These are phyloP conservation scores for Diospyros kaki DNA, from an alignment of 148 eudicot species.

Conservation along the genomic window DNA sequence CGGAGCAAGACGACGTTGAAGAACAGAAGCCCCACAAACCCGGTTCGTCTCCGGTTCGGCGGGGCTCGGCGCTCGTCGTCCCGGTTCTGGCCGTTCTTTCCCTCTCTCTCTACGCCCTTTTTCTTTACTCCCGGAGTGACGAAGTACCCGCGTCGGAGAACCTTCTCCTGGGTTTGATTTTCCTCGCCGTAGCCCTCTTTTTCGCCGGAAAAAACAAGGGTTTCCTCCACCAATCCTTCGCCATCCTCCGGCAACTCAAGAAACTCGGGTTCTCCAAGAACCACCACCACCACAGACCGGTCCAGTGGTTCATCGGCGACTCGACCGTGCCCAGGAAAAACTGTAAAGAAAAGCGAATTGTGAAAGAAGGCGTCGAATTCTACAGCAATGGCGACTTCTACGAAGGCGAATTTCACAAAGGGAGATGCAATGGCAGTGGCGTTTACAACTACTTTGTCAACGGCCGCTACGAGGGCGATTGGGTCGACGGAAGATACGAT, in stretches of 20 bases:
- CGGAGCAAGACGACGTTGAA: slow-evolving; percentile 33
- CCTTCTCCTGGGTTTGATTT: slow-evolving; percentile 43
- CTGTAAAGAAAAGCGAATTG: not conserved
- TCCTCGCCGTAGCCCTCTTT: slow-evolving; percentile 51
- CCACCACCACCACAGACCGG: slow-evolving; percentile 37
- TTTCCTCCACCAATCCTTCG: slow-evolving; percentile 21
- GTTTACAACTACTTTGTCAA: slow-evolving; percentile 67
- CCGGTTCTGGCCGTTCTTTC: slow-evolving; percentile 15
- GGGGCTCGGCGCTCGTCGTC: slow-evolving; percentile 3
- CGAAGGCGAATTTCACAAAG: slow-evolving; percentile 86
- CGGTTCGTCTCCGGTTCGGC: slow-evolving; percentile 13
- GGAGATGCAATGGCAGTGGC: slow-evolving; percentile 78
- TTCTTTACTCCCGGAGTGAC: slow-evolving; percentile 33
- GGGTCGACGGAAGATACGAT: slow-evolving; percentile 86
- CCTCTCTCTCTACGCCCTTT: slow-evolving; percentile 31
- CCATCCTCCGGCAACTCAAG: slow-evolving; percentile 13
- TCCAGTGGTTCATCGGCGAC: slow-evolving; percentile 75
- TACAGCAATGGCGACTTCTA: slow-evolving; percentile 83
- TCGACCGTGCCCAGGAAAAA: slow-evolving; percentile 4
- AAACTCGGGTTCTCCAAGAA: slow-evolving; percentile 14
- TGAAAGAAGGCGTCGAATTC: slow-evolving; percentile 62
- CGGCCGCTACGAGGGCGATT: slow-evolving; percentile 93
- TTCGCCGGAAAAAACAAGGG: slow-evolving; percentile 45
- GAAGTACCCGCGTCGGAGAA: slow-evolving; percentile 55
- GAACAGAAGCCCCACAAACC: slow-evolving; percentile 39